Percentiles rank a stretch among this genome's conserved stretches.
phyloP scores from a whole-genome alignment of 2,329 filamentous ascomycete species.

The Seiridium unicorne region DNA sequence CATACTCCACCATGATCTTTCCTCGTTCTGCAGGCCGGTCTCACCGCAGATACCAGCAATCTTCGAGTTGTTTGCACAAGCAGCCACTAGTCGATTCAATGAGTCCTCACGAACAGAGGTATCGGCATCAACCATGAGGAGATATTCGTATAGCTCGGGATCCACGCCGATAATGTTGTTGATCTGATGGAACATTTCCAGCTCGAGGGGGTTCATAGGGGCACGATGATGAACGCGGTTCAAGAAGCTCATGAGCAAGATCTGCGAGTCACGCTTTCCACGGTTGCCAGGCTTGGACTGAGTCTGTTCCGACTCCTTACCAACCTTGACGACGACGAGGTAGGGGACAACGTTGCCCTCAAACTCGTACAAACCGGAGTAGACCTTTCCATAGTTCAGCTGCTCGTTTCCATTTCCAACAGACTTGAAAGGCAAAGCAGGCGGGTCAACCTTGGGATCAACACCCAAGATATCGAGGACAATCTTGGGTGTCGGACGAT shows the following conservation, averaged over 20 bases:
- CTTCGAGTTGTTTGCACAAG: slow-evolving; percentile 90
- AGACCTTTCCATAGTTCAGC: slow-evolving; percentile 97
- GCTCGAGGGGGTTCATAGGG: slow-evolving; percentile 91
- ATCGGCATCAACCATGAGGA: slow-evolving; percentile 97
- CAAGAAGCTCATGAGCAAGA: slow-evolving; percentile 93
- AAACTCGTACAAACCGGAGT: slow-evolving; percentile 95
- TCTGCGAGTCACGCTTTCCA: slow-evolving; percentile 97
- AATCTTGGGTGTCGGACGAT: slow-evolving; percentile 95
- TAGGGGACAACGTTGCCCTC: slow-evolving; percentile 98
- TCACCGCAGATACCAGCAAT: slow-evolving; percentile 98
- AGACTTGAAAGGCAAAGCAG: slow-evolving; percentile 90
- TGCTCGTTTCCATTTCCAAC: slow-evolving; percentile 87
- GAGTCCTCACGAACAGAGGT: slow-evolving; percentile 91
- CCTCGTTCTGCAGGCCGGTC: slow-evolving; percentile 93
- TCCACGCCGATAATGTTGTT: slow-evolving; percentile 99
- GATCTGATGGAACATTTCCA: slow-evolving; percentile 99
- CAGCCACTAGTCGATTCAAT: slow-evolving; percentile 86
- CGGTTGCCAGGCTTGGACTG: slow-evolving; percentile 95
- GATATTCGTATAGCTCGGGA: slow-evolving; percentile 93
- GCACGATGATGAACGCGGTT: slow-evolving; percentile 94
- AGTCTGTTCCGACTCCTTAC: slow-evolving; percentile 89
- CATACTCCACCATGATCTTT: slow-evolving; percentile 98
- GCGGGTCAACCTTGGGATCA: slow-evolving; percentile 93
- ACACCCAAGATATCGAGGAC: slow-evolving; percentile 96
- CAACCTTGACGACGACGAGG: slow-evolving; percentile 92